Evolutionary conservation across 2,329 filamentous ascomycete species (phyloP), one percentile per base, ranked within the genome.

Genomic region (Bipolaris zeicola): DNA sequence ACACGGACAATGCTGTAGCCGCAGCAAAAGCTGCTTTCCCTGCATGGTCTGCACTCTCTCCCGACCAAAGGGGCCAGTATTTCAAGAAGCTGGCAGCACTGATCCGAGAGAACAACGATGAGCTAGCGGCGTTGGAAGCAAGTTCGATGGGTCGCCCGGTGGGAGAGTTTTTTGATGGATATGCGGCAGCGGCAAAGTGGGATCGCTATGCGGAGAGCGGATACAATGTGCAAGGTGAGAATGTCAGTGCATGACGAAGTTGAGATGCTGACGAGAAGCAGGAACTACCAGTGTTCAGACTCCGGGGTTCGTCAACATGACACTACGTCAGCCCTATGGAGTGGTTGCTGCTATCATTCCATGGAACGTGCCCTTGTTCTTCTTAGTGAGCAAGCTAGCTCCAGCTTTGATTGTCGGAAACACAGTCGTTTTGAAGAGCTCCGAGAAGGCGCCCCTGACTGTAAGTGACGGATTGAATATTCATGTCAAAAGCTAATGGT

Each of bases 101-200:
- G 67, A 90, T 95, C 70, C 82, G 89, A 47, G 88, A 92, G 77
- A 88, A 91, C 79, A 92, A 89, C 87, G 90, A 93, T 74, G 84
- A 91, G 18, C 78, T 95, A 62, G 90, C 89, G 8, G 89, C 90
- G 8, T 90, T 89, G 76, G 94, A 94, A 77, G 92, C 90, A 14
- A 82, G 92, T 44, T 90, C 93, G 77, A 91, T 94, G 81, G 91
- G 91, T 72, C 93, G 93, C 83, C 93, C 90, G 0, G 87, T 93
- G 71, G 87, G 87, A 46, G 88, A 91, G 73, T 90, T 90, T 51
- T 88, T 84, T 76, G 91, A 91, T 45, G 91, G 92, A 70, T 89
- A 92, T 26, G 83, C 92, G 38, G 83, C 89, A 64, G 91, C 91
- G 37, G 80, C 92, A 52, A 90, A 92, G 79, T 91, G 92, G 41